Base-by-base conservation (phyloP, 2,329 filamentous ascomycete species). In the Westerdykella sp. region DNA sequence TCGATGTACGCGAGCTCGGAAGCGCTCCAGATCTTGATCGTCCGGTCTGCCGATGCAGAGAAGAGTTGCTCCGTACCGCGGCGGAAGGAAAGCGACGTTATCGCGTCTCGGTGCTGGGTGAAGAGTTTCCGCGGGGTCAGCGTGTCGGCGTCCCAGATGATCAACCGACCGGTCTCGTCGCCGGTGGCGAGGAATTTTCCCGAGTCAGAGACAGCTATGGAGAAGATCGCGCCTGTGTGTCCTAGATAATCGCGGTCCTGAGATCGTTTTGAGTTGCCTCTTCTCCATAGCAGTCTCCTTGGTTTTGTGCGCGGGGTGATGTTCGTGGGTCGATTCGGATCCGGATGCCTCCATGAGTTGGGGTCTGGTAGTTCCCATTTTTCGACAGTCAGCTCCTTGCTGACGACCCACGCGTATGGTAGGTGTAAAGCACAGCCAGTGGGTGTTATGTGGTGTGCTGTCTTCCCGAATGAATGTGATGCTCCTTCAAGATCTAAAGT, bases 1-100 rank as follows among this genome's bases (percentile, higher is more conserved):
- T 98, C 93, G 23, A 96, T 80, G 60, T 97, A 98, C 37, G 91
- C 88, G 48, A 95, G 76, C 64, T 94, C 89, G 55, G 95, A 85
- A 35, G 96, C 73, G 53, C 85, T 91, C 88, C 91, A 98, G 25
- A 94, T 85, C 68, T 97, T 97, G 62, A 98, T 84, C 2, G 91
- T 95, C 34, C 93, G 81, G 68, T 98, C 93, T 59, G 84, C 86
- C 42, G 87, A 93, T 45, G 85, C 84, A 3, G 88, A 94, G 71
- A 94, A 98, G 15, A 98, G 73, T 68, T 96, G 90, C 60, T 96
- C 95, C 30, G 78, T 90, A 39, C 85, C 87, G 49, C 87, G 78
- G 31, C 89, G 83, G 64, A 98, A 98, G 1, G 84, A 85, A 14
- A 98, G 73, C 1, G 84, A 84, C 6, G 86, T 91, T 40, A 98